A percentile compares a stretch with the other conserved stretches of the same genome.
phyloP scores from a whole-genome alignment of 1,284 basidiomycete genomes.

The Pascua sp. region DNA sequence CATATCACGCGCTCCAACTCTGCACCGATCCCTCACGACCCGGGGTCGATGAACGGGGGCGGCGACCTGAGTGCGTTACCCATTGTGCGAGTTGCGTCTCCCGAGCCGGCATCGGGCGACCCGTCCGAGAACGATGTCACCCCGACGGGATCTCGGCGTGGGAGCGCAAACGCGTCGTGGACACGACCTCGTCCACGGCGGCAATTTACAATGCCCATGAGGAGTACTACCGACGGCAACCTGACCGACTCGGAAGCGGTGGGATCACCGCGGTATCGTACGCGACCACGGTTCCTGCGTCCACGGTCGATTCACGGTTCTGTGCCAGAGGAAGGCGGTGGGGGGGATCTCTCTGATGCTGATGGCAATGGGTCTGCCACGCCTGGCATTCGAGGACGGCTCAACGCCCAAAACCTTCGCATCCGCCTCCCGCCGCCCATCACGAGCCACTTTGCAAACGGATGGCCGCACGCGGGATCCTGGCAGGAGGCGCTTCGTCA shows the following conservation, averaged over 20 bases:
- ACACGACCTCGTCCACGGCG: background rate
- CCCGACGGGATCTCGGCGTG: background rate
- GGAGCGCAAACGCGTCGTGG: background rate
- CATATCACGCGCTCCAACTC: conserved; percentile 11
- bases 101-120: background rate
- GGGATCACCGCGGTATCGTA: too few relatives aligned
- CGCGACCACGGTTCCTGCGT: too few relatives aligned
- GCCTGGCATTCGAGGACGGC: background rate
- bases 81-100: background rate
- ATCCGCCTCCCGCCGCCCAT: conserved; percentile 35
- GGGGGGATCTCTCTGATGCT: too few relatives aligned
- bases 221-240: background rate
- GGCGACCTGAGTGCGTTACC: too few relatives aligned
- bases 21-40: conserved; percentile 1
- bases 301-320: too few relatives aligned
- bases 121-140: too few relatives aligned
- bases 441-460: conserved; percentile 32
- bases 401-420: conserved; percentile 22
- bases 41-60: too few relatives aligned
- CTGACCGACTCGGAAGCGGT: conserved; percentile 18
- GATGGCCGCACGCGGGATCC: conserved; percentile 44
- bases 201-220: background rate
- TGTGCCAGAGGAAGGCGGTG: conserved; percentile 8
- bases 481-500: conserved; percentile 45
- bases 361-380: too few relatives aligned